Evolutionary conservation across 2,329 filamentous ascomycete genomes (phyloP), one percentile per base, ranked within the genome.

Genomic region (Cordyceps tenuipes): DNA sequence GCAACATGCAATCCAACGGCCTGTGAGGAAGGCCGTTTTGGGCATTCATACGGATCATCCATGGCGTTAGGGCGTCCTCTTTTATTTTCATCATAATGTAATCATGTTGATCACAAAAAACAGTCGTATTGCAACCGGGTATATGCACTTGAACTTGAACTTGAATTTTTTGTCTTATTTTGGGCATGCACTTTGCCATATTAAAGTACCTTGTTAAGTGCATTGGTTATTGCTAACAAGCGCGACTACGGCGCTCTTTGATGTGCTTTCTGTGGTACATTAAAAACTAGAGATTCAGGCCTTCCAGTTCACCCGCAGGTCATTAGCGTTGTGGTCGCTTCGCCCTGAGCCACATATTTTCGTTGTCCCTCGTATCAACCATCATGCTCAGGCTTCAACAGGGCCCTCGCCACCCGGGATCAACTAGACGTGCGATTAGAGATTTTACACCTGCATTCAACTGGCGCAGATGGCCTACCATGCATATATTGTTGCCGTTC

Each of bases 401-500:
- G 88, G 88, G 4, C 88, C 88, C 71, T 91, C 88, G 54, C 88
- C 88, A 67, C 88, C 88, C 3, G 88, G 88, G 69, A 91, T 90
- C 73, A 91, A 80, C 88, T 91, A 64, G 5, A 51, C 6, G 26
- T 21, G 43, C 4, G 15, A 60, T 70, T 43, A 68, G 62, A 19
- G 26, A 3, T 26, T 6, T 17, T 6, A 7, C 1, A 1, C 31
- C n/a, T 49, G 6, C 7, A 39, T 34, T 34, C 0, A 2, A 8
- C 3, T 15, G 19, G 7, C 21, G 8, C 17, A 19, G 10, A 7
- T 44, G 17, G 66, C 80, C 60, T 82, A 96, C 94, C 94, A 99
- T 99, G 89, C 93, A 97, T 65, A 99, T 91, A 70, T 97, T 97
- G 78, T 99, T 99, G 61, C 94, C 94, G 70, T 99, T 99, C 44